phyloP scores from a whole-genome alignment of 371 early-diverging fungal species.

The Mucor saturninus region DNA sequence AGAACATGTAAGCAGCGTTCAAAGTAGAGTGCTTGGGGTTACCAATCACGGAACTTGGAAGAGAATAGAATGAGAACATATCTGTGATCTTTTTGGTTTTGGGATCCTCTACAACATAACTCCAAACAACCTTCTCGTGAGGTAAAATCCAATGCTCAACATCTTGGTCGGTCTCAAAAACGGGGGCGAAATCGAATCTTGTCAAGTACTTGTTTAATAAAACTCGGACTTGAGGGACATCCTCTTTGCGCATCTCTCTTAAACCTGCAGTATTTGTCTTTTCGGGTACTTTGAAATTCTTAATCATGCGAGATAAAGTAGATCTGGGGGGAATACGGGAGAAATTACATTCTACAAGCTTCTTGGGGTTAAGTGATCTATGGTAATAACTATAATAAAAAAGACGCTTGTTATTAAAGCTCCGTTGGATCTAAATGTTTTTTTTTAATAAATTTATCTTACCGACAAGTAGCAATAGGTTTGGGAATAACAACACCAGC shows the following conservation, averaged over 20 bases:
- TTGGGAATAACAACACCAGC: constrained; percentile 93
- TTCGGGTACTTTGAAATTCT: constrained; percentile 73
- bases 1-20: constrained; percentile 92
- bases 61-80: constrained; percentile 36
- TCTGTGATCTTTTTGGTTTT: constrained; percentile 11
- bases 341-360: constrained; percentile 93
- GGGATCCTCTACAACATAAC: too few species aligned
- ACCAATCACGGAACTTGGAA: constrained; percentile 22
- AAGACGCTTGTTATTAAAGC: background rate
- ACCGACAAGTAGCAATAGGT: constrained; percentile 82
- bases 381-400: constrained; percentile 80
- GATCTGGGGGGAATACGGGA: constrained; percentile 74
- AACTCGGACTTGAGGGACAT: constrained; percentile 73
- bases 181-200: constrained; percentile 74
- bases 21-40: constrained; percentile 67
- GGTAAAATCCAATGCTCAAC: constrained; percentile 93
- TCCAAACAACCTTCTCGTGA: constrained; percentile 63
- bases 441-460: constrained; percentile 19
- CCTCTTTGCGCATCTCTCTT: constrained; percentile 77
- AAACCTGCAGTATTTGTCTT: constrained; percentile 71
- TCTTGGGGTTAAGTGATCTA: constrained; percentile 91
- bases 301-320: constrained; percentile 79
- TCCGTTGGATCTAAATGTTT: background rate
- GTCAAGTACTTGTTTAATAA: constrained; percentile 77
- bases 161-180: constrained; percentile 81